phyloP scores from a whole-genome alignment of 2,329 filamentous ascomycete genomes.

The Paecilomyces niveus region DNA sequence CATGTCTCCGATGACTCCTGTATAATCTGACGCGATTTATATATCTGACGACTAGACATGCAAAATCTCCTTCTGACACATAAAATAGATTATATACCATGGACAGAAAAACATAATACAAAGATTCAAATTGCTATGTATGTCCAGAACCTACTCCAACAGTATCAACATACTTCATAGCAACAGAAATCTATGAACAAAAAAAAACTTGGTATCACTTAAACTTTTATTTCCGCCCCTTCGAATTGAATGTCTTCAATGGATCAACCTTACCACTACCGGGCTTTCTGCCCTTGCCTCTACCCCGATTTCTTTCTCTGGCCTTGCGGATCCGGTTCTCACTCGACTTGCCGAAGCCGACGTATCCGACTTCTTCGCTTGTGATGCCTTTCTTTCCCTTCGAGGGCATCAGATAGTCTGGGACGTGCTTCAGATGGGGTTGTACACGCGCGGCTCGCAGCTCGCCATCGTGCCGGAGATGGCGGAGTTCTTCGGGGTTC shows the following conservation, averaged over 20 bases:
- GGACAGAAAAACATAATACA: background rate
- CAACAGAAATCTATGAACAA: background rate
- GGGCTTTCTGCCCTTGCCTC: constrained; percentile 44
- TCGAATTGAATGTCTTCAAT: constrained; percentile 77
- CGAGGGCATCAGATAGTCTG: constrained; percentile 81
- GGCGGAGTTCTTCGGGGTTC: constrained; percentile 80
- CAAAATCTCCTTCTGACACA: background rate
- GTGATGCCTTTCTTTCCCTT: constrained; percentile 64
- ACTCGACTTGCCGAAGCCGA: constrained; percentile 52
- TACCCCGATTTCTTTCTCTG: constrained; percentile 36
- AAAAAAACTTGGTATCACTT: constrained; percentile 13
- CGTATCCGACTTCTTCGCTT: constrained; percentile 65
- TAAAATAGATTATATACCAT: background rate
- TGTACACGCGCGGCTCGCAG: constrained; percentile 76
- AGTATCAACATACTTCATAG: background rate
- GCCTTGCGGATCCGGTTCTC: constrained; percentile 48
- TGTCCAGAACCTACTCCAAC: background rate
- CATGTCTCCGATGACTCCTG: too few relatives aligned
- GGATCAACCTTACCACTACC: constrained; percentile 63
- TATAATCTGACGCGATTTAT: background rate
- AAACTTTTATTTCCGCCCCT: constrained; percentile 24
- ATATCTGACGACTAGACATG: background rate
- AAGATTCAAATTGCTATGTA: background rate
- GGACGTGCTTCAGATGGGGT: constrained; percentile 86
- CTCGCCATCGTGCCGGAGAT: constrained; percentile 85